Evolutionary conservation across 768 basidiomycete genomes (phyloP).

Genomic region (Mycena galopus): DNA sequence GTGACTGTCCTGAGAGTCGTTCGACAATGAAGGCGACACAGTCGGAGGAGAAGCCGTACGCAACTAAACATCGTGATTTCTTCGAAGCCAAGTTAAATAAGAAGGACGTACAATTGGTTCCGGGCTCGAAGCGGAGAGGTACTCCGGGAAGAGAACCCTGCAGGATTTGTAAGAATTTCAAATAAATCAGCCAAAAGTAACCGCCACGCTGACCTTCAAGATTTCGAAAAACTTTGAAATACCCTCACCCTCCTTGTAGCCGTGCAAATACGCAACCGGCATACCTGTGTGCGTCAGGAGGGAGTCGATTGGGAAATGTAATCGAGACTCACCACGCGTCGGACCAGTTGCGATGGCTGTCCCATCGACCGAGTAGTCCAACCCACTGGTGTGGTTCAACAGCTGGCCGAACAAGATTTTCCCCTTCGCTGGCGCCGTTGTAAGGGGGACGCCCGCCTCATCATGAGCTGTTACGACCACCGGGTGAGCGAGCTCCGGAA

Average conservation of each 20-base stretch:
- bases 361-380: conserved; percentile 39
- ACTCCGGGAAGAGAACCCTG: conserved; percentile 43
- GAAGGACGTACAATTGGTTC: conserved; percentile 8
- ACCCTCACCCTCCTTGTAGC: conserved; percentile 8
- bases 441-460: conserved; percentile 1
- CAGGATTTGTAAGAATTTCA: neutral
- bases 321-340: neutral
- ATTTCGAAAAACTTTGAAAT: conserved; percentile 20
- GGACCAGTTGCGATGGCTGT: conserved; percentile 2
- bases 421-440: conserved; percentile 40
- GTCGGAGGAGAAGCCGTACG: conserved; percentile 43
- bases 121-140: conserved; percentile 47
- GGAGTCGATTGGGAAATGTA: neutral
- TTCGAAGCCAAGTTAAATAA: neutral
- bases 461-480: conserved; percentile 40
- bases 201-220: conserved; percentile 6
- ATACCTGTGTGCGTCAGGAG: neutral
- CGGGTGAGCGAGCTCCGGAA: conserved; percentile 45
- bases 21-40: conserved; percentile 46
- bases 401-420: conserved; percentile 43
- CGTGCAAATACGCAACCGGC: conserved; percentile 1
- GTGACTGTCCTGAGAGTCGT: conserved; percentile 39
- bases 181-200: neutral
- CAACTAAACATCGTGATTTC: neutral
- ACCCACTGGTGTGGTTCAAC: conserved; percentile 48